phyloP scores from a whole-genome alignment of 179 eudicot genomes.

The Drosera spatulata region DNA sequence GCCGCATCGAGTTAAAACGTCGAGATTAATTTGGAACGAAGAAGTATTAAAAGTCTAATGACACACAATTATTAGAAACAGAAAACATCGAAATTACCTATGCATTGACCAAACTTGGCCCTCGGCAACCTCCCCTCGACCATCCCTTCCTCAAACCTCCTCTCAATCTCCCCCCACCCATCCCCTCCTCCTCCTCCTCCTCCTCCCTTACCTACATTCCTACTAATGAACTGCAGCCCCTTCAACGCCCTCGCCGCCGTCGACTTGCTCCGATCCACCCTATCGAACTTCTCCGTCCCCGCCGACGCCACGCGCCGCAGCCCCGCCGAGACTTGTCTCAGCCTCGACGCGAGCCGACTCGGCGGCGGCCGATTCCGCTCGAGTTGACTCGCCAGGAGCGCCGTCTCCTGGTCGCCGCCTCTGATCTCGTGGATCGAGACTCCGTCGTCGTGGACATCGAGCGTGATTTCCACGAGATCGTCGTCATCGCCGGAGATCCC shows the following conservation, averaged over 20 bases:
- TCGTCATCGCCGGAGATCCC: conserved; percentile 5
- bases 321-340: conserved; percentile 73
- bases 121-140: conserved; percentile 57
- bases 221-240: conserved; percentile 76
- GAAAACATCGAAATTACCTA: conserved; percentile 32
- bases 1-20: no score
- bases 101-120: conserved; percentile 72
- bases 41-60: no score
- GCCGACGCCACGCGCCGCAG: conserved; percentile 48
- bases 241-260: conserved; percentile 64
- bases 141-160: conserved; percentile 41
- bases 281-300: neutral
- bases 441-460: conserved; percentile 77
- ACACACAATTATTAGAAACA: neutral
- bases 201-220: conserved; percentile 43
- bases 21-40: no score
- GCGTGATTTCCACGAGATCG: conserved; percentile 71
- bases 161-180: conserved; percentile 72
- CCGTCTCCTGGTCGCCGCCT: conserved; percentile 43
- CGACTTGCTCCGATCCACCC: conserved; percentile 49
- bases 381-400: conserved; percentile 20
- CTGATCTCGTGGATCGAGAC: conserved; percentile 84
- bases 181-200: conserved; percentile 19
- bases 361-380: conserved; percentile 13
- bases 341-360: conserved; percentile 41